phyloP scores from a whole-genome alignment of 805 yeast genomes.

The Nakazawaea ambrosiae region DNA sequence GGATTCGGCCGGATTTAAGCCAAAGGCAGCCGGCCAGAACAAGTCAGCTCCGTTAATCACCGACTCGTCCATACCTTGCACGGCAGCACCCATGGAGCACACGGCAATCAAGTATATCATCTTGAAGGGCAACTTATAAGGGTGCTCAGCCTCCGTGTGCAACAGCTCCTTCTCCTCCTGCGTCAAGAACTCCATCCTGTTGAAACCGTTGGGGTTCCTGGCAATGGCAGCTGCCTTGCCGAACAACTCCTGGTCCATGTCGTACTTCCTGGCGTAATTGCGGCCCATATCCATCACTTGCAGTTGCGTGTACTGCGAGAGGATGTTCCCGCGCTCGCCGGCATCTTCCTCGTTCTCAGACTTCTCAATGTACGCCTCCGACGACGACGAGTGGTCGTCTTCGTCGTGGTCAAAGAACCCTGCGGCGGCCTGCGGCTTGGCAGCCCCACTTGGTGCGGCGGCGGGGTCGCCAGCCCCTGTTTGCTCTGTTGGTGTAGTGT shows the following conservation, averaged over 20 bases:
- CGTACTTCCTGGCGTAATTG: constrained; percentile 51
- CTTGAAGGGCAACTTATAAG: constrained; percentile 38
- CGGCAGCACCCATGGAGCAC: constrained; percentile 74
- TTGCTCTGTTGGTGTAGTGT: too few species aligned
- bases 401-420: background rate
- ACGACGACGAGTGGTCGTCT: constrained; percentile 7
- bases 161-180: constrained; percentile 50
- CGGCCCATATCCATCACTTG: constrained; percentile 68
- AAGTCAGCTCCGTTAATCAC: constrained; percentile 69
- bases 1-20: constrained; percentile 34
- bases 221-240: constrained; percentile 65
- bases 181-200: constrained; percentile 46
- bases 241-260: constrained; percentile 51
- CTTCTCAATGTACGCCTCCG: constrained; percentile 7
- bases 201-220: constrained; percentile 49
- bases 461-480: too few species aligned
- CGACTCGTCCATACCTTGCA: constrained; percentile 76
- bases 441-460: too few species aligned
- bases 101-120: constrained; percentile 51
- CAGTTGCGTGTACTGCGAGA: constrained; percentile 50
- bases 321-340: constrained; percentile 30
- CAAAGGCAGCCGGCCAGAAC: constrained; percentile 51
- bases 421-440: too few species aligned
- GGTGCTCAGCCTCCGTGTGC: constrained; percentile 36
- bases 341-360: background rate